Evolutionary conservation across 2,329 filamentous ascomycete species (phyloP).

Genomic region (Huntiella moniliformis): DNA sequence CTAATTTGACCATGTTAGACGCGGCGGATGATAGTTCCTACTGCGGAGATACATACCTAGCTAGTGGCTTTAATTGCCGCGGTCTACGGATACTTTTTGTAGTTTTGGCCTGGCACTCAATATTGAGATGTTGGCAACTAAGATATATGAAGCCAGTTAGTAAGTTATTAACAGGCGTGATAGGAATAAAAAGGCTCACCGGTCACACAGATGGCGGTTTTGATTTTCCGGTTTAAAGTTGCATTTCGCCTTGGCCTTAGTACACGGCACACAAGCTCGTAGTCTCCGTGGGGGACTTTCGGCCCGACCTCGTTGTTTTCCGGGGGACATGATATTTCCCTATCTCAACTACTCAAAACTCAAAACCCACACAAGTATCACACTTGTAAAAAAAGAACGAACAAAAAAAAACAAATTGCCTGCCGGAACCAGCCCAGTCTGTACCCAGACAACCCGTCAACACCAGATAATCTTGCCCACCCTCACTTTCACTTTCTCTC

Average conservation of each 20-base stretch:
- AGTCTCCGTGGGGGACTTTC: slow-evolving; percentile 13
- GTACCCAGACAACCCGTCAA: too few species aligned
- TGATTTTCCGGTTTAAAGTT: slow-evolving; percentile 12
- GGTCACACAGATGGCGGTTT: slow-evolving; percentile 10
- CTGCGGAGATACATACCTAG: slow-evolving; percentile 14
- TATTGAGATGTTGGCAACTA: slow-evolving; percentile 16
- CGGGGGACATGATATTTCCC: background rate
- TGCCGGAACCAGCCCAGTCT: background rate
- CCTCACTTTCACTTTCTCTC: too few species aligned
- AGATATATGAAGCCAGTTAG: background rate
- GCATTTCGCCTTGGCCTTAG: slow-evolving; percentile 13
- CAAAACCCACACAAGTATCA: background rate
- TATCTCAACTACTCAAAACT: background rate
- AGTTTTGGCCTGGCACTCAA: slow-evolving; percentile 17
- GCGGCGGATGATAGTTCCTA: background rate
- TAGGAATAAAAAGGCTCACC: slow-evolving; percentile 4
- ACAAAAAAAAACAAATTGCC: background rate
- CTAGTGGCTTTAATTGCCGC: slow-evolving; percentile 16
- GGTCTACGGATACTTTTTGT: slow-evolving; percentile 18
- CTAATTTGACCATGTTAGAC: slow-evolving; percentile 7
- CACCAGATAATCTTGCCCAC: too few species aligned
- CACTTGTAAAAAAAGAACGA: background rate
- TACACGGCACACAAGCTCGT: slow-evolving; percentile 13
- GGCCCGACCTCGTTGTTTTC: background rate
- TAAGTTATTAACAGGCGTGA: background rate